phyloP scores from a whole-genome alignment of 2,329 filamentous ascomycete species.

The Aureobasidium zeae region DNA sequence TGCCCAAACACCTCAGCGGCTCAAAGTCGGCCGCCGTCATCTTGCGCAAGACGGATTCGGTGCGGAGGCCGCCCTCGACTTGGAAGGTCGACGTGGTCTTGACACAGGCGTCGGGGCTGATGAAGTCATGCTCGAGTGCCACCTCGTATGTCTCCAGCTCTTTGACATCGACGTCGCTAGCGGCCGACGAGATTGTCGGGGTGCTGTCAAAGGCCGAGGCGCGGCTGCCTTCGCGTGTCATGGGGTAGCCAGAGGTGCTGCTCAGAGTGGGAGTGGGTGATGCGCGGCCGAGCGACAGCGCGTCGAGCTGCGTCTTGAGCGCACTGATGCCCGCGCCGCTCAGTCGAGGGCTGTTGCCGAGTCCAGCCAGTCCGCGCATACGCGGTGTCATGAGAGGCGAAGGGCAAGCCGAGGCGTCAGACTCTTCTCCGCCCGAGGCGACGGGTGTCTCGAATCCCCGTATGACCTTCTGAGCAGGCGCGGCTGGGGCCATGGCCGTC shows the following conservation, averaged over 20 bases:
- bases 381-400: constrained; percentile 26
- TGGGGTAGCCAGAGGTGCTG: too few species aligned
- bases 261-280: constrained; percentile 45
- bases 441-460: constrained; percentile 43
- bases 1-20: constrained; percentile 81
- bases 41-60: constrained; percentile 54
- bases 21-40: constrained; percentile 91
- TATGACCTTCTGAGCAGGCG: constrained; percentile 33
- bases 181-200: constrained; percentile 42
- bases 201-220: constrained; percentile 35
- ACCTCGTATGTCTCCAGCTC: constrained; percentile 80
- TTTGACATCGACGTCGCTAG: constrained; percentile 58
- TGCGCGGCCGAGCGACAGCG: constrained; percentile 57
- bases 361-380: constrained; percentile 38
- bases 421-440: constrained; percentile 48
- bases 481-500: constrained; percentile 28
- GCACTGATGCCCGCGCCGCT: constrained; percentile 59
- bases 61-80: constrained; percentile 48
- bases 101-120: constrained; percentile 50
- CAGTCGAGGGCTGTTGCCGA: constrained; percentile 41
- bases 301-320: constrained; percentile 72
- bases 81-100: constrained; percentile 29
- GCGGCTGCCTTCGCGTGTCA: constrained; percentile 29
- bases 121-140: constrained; percentile 72
- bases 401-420: constrained; percentile 37